Base-by-base conservation (phyloP, 768 basidiomycete genomes). In the Tylopilus balloui region DNA sequence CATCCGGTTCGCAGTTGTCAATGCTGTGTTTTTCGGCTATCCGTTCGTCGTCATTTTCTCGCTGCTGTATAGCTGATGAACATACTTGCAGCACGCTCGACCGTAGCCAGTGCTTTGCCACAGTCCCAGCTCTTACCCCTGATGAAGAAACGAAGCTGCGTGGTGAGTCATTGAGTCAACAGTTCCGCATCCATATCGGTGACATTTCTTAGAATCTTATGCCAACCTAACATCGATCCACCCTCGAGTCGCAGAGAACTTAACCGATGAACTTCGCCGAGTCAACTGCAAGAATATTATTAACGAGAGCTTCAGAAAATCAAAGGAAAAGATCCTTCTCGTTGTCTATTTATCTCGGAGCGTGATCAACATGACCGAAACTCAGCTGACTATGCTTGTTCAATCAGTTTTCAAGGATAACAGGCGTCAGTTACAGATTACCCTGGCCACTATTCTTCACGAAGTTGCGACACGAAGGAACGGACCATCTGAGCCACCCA, bases 1-100 rank as follows among this genome's bases (percentile, higher is more conserved):
- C 14, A 54, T 63, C 15, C 59, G 64, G 35, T 56, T 58, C 12
- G 56, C 64, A 4, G 23, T 65, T 37, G 54, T 54, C 20, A 58
- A 62, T 29, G 66, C 62, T 24, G 55, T 71, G 11, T 51, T 72
- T 34, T 57, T 55, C 23, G 32, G 48, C 19, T 55, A 69, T 45
- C 52, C 61, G 51, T 55, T 48, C 27, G 47, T 59, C 51, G 39
- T 43, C 6, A 3, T 50, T 42, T 11, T 35, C 14, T 38, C 20
- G 46, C 19, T 9, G 25, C 10, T 24, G 0, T 24, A 11, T 8
- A 13, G 4, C 39, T 52, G 13, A 57, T 15, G 11, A 25, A 31
- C 4, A 36, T 11, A 31, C 6, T 1, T 38, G 6, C 36, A 64
- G 63, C 14, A 48, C 55, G 0, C 53, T 65, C 6, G 57, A 63